phyloP scores from a whole-genome alignment of 2,329 filamentous ascomycete genomes.

The Aspergillus felis region DNA sequence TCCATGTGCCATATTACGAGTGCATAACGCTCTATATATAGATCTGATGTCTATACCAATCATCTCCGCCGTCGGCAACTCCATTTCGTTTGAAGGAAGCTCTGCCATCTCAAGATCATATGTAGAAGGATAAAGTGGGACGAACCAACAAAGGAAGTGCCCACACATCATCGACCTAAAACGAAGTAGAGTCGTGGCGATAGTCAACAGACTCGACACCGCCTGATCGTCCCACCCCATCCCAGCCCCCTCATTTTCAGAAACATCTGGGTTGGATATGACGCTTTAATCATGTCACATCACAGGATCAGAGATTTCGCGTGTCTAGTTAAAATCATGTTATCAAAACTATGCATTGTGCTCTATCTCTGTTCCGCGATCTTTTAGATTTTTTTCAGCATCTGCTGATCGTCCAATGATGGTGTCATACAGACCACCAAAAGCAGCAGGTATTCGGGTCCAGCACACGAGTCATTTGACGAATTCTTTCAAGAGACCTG shows the following conservation, averaged over 20 bases:
- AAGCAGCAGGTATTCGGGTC: too few species aligned
- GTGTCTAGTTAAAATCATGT: neutral
- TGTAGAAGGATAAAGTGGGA: neutral
- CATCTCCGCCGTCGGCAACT: neutral
- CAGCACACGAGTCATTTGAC: too few species aligned
- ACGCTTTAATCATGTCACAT: neutral
- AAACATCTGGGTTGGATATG: neutral
- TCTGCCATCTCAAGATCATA: neutral
- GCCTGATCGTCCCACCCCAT: slow-evolving; percentile 8
- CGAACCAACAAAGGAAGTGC: neutral
- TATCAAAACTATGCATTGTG: neutral
- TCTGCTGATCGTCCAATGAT: neutral
- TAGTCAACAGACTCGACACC: neutral
- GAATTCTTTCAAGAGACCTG: too few species aligned
- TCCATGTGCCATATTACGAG: neutral
- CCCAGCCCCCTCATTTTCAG: slow-evolving; percentile 11
- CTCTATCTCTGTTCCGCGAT: neutral
- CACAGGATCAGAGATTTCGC: neutral
- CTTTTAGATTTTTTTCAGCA: neutral
- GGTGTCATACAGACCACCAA: neutral
- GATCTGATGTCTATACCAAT: neutral
- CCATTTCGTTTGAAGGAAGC: neutral
- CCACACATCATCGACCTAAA: neutral
- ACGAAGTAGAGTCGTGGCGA: neutral
- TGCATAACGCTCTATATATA: neutral